Base-by-base conservation (phyloP, 2,329 filamentous ascomycete species). In the Penicillium brasilianum region DNA sequence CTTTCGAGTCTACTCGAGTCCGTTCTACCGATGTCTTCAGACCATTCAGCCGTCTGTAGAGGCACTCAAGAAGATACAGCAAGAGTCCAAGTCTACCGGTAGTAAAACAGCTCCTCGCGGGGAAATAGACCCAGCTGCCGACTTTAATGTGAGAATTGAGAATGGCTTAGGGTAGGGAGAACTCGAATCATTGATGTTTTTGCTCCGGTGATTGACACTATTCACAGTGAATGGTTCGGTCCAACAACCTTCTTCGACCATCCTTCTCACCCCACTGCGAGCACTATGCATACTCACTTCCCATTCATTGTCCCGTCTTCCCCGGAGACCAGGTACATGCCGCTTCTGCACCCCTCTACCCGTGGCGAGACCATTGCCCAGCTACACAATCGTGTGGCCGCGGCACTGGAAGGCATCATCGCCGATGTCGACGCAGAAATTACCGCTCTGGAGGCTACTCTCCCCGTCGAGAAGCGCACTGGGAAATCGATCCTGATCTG, bases 11-110 rank as follows among this genome's bases (percentile, higher is more conserved):
- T 98, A 97, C 80, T 90, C 87, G 34, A 93, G 89, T 62, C 90
- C 92, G 0, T 96, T 92, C 78, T 96, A 95, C 76, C 87, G 93
- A 66, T 97, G 93, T 73, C 81, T 96, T 44, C 90, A 96, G 79
- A 96, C 93, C 1, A 87, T 96, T 55, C 82, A 85, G 51, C 92
- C 93, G n/a, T 74, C 74, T 11, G 80, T 87, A 4, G 78, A 78
- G 64, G 77, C 72, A 52, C 72, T 78, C 61, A 75, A 70, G 61
- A 70, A 69, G 48, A 63, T 62, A 54, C 58, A 62, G 6, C 20
- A 61, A 9, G 51, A 50, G 9, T 51, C 32, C 2, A 48, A 28
- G 22, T n/a, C 10, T 32, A 14, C 34, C 28, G 44, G 48, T 66
- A 68, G 51, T 60, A 59, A 67, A 58, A 52, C 18, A n/a, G 64